Base-by-base conservation (phyloP, 2,329 filamentous ascomycete genomes). In the Ciborinia camelliae region DNA sequence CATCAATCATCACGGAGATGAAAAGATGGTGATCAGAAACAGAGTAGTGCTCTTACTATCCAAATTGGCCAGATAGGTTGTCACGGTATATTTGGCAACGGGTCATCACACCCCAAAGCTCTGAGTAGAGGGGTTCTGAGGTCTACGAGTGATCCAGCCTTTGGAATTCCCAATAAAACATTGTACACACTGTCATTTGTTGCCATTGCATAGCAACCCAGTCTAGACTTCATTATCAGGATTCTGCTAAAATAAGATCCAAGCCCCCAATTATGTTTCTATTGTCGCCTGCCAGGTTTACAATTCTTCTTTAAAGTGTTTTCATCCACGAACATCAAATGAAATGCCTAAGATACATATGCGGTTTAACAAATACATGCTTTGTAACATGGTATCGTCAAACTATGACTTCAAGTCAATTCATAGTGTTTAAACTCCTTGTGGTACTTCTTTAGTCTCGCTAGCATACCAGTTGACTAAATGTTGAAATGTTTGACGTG, bases 41-140 rank as follows among this genome's bases (percentile, higher is more conserved):
- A 47, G 55, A 35, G 55, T 32, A 58, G 30, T 58, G 4, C 55
- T 58, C 55, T 47, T 58, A 23, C 14, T 47, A 23, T 35, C 30
- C 41, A 20, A 35, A 26, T 20, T 23, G 26, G 26, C 14, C n/a
- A 35, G n/a, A 15, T 26, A 35, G 41, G 18, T 37, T 3, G 12
- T 35, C 55, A 47, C n/a, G 8, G 14, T 35, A 52, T n/a, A 12
- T 35, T 14, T 58, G 30, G n/a, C 30, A 18, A 47, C 8, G 26
- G 30, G n/a, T 26, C 55, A 45, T 30, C 28, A 32, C 39, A 15
- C 32, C 32, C n/a, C 32, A 53, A 37, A 14, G 1, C 18, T 47
- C n/a, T 47, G 5, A 6, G 5, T 26, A 1, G 3, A 58, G 4
- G 26, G 55, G n/a, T 2, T 2, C 20, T 26, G 4, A 20, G 28